phyloP scores from a whole-genome alignment of 2,329 filamentous ascomycete species.

The Elsinoe arachidis region DNA sequence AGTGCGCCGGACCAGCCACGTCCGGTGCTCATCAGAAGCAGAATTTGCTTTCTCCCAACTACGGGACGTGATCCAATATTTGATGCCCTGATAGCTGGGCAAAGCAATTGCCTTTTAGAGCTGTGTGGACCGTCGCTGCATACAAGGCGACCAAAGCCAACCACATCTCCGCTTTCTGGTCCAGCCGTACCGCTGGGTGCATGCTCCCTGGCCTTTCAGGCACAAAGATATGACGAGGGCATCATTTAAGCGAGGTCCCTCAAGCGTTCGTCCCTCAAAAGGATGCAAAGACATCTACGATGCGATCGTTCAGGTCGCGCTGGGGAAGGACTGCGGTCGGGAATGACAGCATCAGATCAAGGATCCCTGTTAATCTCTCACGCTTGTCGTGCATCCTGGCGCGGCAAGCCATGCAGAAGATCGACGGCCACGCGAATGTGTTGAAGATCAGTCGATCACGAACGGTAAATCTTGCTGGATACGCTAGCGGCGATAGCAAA shows the following conservation, averaged over 20 bases:
- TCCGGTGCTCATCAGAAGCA: neutral
- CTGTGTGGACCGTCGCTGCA: neutral
- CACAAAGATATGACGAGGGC: slow-evolving; percentile 1
- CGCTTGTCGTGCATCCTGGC: slow-evolving; percentile 12
- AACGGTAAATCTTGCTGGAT: slow-evolving; percentile 13
- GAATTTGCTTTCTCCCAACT: neutral
- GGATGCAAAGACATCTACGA: neutral
- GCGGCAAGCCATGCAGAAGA: slow-evolving; percentile 9
- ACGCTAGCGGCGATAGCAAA: slow-evolving; percentile 11
- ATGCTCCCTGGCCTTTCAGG: neutral
- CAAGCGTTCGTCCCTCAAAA: neutral
- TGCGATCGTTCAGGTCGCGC: slow-evolving; percentile 1
- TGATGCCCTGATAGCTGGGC: neutral
- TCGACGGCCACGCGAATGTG: slow-evolving; percentile 12
- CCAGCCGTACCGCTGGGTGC: neutral
- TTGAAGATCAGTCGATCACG: slow-evolving; percentile 14
- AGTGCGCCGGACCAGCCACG: neutral
- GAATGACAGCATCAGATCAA: slow-evolving; percentile 11
- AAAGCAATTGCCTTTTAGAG: neutral
- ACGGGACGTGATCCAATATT: neutral
- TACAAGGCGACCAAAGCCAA: neutral
- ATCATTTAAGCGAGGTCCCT: slow-evolving; percentile 2
- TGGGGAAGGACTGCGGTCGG: neutral
- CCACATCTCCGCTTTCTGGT: neutral
- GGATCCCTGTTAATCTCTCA: slow-evolving; percentile 10